Evolutionary conservation across 805 yeast species (phyloP), one percentile per base, ranked within the genome.

Genomic region (Candida glaebosa): DNA sequence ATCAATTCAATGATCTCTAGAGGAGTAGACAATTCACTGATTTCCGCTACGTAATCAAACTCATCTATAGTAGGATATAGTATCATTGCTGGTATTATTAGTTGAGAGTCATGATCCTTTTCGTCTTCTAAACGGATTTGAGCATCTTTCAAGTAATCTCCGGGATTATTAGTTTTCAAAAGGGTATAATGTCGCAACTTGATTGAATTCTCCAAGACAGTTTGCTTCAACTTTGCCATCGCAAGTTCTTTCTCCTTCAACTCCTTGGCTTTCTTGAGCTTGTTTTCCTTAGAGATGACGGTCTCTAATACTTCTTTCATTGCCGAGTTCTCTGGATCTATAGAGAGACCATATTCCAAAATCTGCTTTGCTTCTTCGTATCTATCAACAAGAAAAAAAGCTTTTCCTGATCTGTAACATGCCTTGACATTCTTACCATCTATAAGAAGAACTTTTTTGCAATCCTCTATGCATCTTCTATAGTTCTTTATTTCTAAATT

Each of bases 381-480:
- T 50, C 77, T 77, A 19, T 77, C 84, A 4, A 93, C 70, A 0
- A 77, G 75, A 41, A 80, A 69, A 48, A 86, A 86, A 0, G 98
- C 96, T 56, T 76, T 84, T 0, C 87, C 91, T 37, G 95, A 81
- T 50, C 98, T 73, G 61, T 70, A 93, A 54, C 85, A 78, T 0
- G 98, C 97, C 64, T 93, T 93, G 37, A 83, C 69, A 54, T 84
- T 87, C 45, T 68, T 71, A 2, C 87, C 84, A 52, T 87, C 87
- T 2, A 76, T 53, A 37, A 66, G 57, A 47, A 93, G 64, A 4
- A 87, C 88, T 38, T 72, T 74, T 49, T 82, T 82, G 58, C 96
- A 87, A 60, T 91, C 97, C 48, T 84, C 85, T 48, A 93, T 82
- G 56, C 96, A 87, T 41, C 79, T 70, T 64, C 98, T 77, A 61